Percentiles rank a stretch among this genome's conserved stretches.
Evolutionary conservation across 129 eudicot species (phyloP).

Genomic region (Ambrosia trifida): DNA sequence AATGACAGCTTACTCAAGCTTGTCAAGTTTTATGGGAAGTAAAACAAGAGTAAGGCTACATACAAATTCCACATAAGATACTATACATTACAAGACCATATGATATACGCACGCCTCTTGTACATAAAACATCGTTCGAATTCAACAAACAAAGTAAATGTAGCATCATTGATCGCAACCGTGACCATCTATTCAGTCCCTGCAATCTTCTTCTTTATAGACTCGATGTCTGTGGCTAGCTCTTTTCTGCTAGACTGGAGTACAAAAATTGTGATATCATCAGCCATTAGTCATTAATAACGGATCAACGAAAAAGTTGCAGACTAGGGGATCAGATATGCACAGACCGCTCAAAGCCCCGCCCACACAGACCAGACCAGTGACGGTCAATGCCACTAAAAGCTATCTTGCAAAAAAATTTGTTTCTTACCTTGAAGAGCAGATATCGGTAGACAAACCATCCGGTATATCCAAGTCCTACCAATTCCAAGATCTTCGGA

Average conservation of each 20-base stretch:
- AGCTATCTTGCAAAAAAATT: not conserved
- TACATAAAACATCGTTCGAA: slow-evolving; percentile 30
- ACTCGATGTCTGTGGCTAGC: slow-evolving; percentile 78
- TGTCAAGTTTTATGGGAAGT: slow-evolving; percentile 12
- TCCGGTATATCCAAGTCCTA: slow-evolving; percentile 97
- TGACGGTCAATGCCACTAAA: not conserved
- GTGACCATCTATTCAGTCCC: slow-evolving; percentile 66
- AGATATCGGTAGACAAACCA: slow-evolving; percentile 99
- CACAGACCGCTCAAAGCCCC: not conserved
- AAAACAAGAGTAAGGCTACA: slow-evolving; percentile 27
- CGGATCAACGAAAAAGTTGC: not conserved
- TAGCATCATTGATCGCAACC: slow-evolving; percentile 17
- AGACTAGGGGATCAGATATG: not conserved
- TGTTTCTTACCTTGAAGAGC: slow-evolving; percentile 75
- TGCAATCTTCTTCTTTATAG: slow-evolving; percentile 92
- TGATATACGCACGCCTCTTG: slow-evolving; percentile 33
- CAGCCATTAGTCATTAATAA: slow-evolving; percentile 5
- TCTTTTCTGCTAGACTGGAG: slow-evolving; percentile 94
- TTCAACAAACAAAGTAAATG: slow-evolving; percentile 27
- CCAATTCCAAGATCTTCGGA: slow-evolving; percentile 97
- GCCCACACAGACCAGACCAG: not conserved
- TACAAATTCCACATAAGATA: slow-evolving; percentile 32
- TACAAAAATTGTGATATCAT: slow-evolving; percentile 9
- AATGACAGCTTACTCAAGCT: not conserved
- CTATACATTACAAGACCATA: slow-evolving; percentile 45